Percentiles rank a stretch among this genome's conserved stretches.
Evolutionary conservation across 805 yeast genomes (phyloP).

Genomic region (Saccharomycopsis synnaedendra): DNA sequence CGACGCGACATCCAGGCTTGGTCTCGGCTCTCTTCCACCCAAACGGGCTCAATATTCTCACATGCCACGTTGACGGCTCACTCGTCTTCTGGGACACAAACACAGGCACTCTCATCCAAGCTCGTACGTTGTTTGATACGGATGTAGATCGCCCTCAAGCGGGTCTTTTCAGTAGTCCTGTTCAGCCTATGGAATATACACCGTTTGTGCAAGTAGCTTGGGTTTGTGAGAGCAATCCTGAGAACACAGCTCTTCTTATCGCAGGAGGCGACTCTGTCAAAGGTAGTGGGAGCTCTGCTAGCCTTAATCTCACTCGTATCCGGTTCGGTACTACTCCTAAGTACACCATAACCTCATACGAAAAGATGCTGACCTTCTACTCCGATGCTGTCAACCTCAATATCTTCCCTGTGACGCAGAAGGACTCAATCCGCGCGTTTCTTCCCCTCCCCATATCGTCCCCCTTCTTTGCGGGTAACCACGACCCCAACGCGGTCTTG

Average conservation of each 20-base stretch:
- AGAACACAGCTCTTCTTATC: slow-evolving; percentile 60
- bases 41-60: slow-evolving; percentile 73
- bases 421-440: slow-evolving; percentile 33
- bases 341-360: slow-evolving; percentile 73
- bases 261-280: slow-evolving; percentile 52
- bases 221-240: slow-evolving; percentile 76
- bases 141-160: slow-evolving; percentile 44
- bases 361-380: slow-evolving; percentile 71
- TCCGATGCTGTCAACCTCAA: slow-evolving; percentile 44
- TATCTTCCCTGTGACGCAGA: slow-evolving; percentile 41
- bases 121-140: slow-evolving; percentile 59
- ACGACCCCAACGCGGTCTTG: slow-evolving; percentile 58
- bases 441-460: slow-evolving; percentile 46
- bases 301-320: slow-evolving; percentile 36
- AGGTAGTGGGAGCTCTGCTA: slow-evolving; percentile 22
- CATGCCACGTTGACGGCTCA: slow-evolving; percentile 74
- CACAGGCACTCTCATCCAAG: slow-evolving; percentile 61
- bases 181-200: slow-evolving; percentile 21
- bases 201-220: slow-evolving; percentile 50
- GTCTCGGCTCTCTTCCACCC: slow-evolving; percentile 76
- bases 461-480: slow-evolving; percentile 74
- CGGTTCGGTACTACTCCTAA: slow-evolving; percentile 75
- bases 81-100: slow-evolving; percentile 89
- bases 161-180: slow-evolving; percentile 18
- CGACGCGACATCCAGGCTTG: slow-evolving; percentile 30